Evolutionary conservation across 2,329 filamentous ascomycete species (phyloP), one percentile per base, ranked within the genome.

Genomic region (Arachnopeziza araneosa): DNA sequence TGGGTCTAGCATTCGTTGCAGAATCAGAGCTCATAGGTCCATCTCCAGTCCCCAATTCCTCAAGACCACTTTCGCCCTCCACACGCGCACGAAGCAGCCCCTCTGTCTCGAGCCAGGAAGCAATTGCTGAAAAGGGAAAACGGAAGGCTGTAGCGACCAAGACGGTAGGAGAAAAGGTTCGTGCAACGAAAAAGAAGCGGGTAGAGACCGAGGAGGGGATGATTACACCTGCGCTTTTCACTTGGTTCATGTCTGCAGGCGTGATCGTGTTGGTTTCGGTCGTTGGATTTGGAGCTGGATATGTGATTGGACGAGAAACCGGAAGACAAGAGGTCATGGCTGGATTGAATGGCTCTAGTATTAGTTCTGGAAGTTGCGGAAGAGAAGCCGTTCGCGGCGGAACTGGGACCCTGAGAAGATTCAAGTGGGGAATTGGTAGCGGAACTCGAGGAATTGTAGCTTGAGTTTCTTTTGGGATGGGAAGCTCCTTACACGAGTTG

Each of bases 261-360:
- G 85, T 88, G 1, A 83, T 89, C 1, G 84, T 89, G 9, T 77
- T 89, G 12, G 82, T 89, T 2, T 86, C 83, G 8, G 86, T 87
- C 1, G 85, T 89, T 36, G 85, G 85, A 1, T 89, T 89, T 65
- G 84, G 86, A 2, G 86, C 86, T 9, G 86, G 86, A 12, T 88
- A 87, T 67, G 85, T 87, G 24, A 84, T 88, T 61, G 86, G 86
- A 5, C 78, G 85, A 24, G 86, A 89, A 66, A 84, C 86, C 24
- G 86, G 86, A 2, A 79, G 83, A 36, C 83, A 87, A 64, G 85
- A 89, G 68, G 76, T 61, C 0, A 57, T 72, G 48, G 59, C 59
- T 24, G 64, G 65, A 1, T 58, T 71, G 53, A 70, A 69, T 57
- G 66, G 67, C 0, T 58, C 60, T 3, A 60, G 52, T 67, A 23